Evolutionary conservation across 2,329 filamentous ascomycete species (phyloP), one percentile per base, ranked within the genome.

Genomic region (Exophiala lecanii-corni): DNA sequence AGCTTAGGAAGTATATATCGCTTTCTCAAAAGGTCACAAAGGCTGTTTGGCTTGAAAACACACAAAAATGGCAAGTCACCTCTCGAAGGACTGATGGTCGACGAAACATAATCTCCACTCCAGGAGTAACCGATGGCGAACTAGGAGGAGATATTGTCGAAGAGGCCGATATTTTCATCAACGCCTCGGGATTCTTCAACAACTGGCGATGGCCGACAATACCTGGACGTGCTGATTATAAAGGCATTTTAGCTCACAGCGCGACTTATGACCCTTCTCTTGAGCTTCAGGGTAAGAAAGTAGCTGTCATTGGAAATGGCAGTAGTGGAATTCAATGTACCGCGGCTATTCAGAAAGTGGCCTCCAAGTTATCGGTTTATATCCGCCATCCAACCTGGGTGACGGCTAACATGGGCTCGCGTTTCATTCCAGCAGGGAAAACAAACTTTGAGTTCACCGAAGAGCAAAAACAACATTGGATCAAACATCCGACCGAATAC

Each of bases 291-390:
- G 70, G 70, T 36, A 82, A 83, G 57, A 69, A 71, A 12, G 72
- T 77, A 38, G 79, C 73, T 13, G 71, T 84, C 40, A 75, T 84
- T 19, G 80, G 81, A 5, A 82, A 78, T 0, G 81, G 80, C 1
- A 75, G 78, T 0, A 76, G 77, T 0, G 80, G 79, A 1, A 72
- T 83, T 2, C 80, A 84, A 20, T 26, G 33, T 2, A 18, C 37
- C 4, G 19, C 36, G 6, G 16, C 30, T 13, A 25, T 36, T 16
- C 20, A 7, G 7, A 25, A 26, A 21, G 20, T 32, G 1, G 54
- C 48, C 2, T 53, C 53, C 7, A 34, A 53, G 15, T 50, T 59
- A 3, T 39, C 16, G 12, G 36, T 33, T 16, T 21, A 32, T 19
- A 23, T 28, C 7, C 25, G 26, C 23, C 39, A 21, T 21, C 6